These are phyloP conservation scores for Neocallimastix lanati DNA, from an alignment of 192 early-diverging fungal genomes.

Conservation along the genomic window DNA sequence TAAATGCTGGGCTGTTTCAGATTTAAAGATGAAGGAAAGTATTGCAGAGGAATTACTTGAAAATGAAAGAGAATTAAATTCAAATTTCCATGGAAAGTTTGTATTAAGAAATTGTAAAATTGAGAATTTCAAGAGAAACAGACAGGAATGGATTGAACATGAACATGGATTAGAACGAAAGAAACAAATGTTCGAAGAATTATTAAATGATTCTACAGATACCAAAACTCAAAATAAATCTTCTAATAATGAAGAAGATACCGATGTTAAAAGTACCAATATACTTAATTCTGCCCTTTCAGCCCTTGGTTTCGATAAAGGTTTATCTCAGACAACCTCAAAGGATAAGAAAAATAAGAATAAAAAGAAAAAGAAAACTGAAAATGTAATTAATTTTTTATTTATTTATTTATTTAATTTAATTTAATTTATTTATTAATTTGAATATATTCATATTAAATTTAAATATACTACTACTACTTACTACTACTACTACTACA, in stretches of 20 bases:
- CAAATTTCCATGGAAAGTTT: conserved; percentile 50
- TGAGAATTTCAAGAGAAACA: conserved; percentile 49
- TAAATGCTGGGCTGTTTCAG: conserved; percentile 50
- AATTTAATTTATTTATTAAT: background rate
- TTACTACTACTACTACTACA: too few relatives aligned
- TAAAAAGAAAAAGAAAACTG: conserved; percentile 10
- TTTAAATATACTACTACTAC: too few relatives aligned
- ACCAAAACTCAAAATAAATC: conserved; percentile 8
- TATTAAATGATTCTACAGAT: conserved; percentile 30
- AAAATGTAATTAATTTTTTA: conserved; percentile 9
- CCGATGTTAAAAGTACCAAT: conserved; percentile 4
- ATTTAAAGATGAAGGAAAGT: conserved; percentile 51
- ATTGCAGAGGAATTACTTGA: conserved; percentile 53
- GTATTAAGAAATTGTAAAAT: conserved; percentile 60
- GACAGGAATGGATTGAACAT: conserved; percentile 59
- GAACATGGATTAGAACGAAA: conserved; percentile 54
- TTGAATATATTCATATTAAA: too few relatives aligned
- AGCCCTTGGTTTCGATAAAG: conserved; percentile 30
- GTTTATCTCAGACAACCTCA: background rate
- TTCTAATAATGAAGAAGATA: conserved; percentile 5
- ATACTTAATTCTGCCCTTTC: conserved; percentile 24
- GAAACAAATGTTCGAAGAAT: conserved; percentile 62
- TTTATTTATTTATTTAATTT: too few relatives aligned
- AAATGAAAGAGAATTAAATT: conserved; percentile 26
- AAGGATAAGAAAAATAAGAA: conserved; percentile 9